Evolutionary conservation across 73 alveolate genomes (phyloP), one percentile per base, ranked within the genome.

Genomic region (Paramecium biaurelia): DNA sequence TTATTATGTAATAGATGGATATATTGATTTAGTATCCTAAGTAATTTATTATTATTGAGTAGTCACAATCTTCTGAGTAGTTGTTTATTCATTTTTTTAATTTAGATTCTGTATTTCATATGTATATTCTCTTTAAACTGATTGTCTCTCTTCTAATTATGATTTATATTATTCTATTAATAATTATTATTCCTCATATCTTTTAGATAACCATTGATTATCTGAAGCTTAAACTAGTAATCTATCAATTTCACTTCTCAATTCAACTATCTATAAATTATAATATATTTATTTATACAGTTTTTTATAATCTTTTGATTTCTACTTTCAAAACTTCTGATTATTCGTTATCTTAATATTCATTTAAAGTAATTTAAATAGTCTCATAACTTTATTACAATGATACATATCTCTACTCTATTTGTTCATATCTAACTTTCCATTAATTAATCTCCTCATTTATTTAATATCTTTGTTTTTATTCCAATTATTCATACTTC

Each of bases 221-320:
- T 72, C 86, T 6, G 86, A 32, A 34, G 56, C 86, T 18, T 72
- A 35, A 37, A 72, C 63, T 37, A 35, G 38, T 32, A 72, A 72
- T 72, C 86, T 30, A 72, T 72, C 86, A 14, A 72, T 72, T 37
- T 72, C 86, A 72, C 86, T 72, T 72, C 86, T 72, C 45, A 72
- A 72, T 37, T 72, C 86, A 35, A 72, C 58, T n/a, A 72, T 72
- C 86, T 72, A 53, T 18, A 0, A 1, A 72, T 35, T 12, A 14
- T 10, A n/a, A n/a, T n/a, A n/a, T 72, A 72, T 34, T 34, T 5
- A 72, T 1, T 28, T 18, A 34, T 72, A 72, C 86, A 20, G 58
- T 72, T 35, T 72, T 72, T 72, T 72, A 72, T 72, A 72, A 72
- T 72, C 86, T 72, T 37, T 72, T 72, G 34, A 72, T 38, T 72